Base-by-base conservation (phyloP, 139 green algal species). In the Tetradesmus obliquus region DNA sequence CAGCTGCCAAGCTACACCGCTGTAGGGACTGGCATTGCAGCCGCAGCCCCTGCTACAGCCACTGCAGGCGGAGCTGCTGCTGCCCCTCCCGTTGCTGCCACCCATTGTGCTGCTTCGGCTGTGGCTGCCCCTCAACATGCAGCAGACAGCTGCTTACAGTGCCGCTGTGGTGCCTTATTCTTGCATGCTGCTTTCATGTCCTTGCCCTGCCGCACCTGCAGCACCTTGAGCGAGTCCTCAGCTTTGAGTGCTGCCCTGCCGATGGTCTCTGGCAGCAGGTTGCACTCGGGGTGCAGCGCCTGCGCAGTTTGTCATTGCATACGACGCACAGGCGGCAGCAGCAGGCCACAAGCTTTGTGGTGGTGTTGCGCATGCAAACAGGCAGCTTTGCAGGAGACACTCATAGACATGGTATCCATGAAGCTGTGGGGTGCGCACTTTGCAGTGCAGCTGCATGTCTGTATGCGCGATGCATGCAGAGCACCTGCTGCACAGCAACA, bases 181-280 rank as follows among this genome's bases (percentile, higher is more conserved):
- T 45, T 45, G 60, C 60, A 72, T 80, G 72, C 72, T 45, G 22
- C 5, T 0, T 80, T 17, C 3, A 32, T 20, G 32, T 58, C 13
- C 5, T n/a, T 62, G 80, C n/a, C 51, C 3, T 60, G 80, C 51
- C 57, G 71, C 45, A 89, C 85, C 85, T 82, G 17, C 32, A 89
- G 85, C 85, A 82, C 19, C 13, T n/a, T 81, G 45, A 89, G 45
- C 10, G 66, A 55, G 54, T 89, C 85, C 12, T 89, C 45, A 22
- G 66, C 85, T n/a, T 82, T 89, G 45, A 89, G 85, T 1, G 85
- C 85, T 66, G 85, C 85, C 55, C 66, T 82, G 62, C 62, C 66
- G 8, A 89, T 89, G 15, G 85, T 89, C 66, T 89, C 85, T 62
- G 71, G 58, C 66, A 89, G 66, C 62, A 89, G 66, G 85, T 89